Evolutionary conservation across 2,329 filamentous ascomycete species (phyloP), one percentile per base, ranked within the genome.

Genomic region (Chaetomiaceae sp.): DNA sequence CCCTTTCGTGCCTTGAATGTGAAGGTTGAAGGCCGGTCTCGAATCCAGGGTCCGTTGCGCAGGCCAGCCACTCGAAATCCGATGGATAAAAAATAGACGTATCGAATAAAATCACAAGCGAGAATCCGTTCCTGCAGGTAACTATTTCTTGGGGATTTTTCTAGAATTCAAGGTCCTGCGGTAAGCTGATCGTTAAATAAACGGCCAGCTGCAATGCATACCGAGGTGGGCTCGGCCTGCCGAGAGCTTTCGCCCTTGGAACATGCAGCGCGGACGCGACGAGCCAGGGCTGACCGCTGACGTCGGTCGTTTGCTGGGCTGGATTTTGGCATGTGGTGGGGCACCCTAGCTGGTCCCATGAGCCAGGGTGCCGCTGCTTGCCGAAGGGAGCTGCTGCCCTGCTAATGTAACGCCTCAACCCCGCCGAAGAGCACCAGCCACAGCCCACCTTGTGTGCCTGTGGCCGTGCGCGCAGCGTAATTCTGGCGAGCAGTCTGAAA

Each of bases 351-450:
- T 20, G 14, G 41, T 44, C 38, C 19, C 45, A 48, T 38, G 14
- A 16, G 14, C 47, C 39, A 34, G 47, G 47, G 31, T 44, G 46
- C 50, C 44, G 54, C 27, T 35, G 31, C 19, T 46, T 50, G 51
- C 48, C 48, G 48, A 52, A 13, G 14, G 14, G 10, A 27, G 16
- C 23, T 16, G 17, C 23, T 13, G 7, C 39, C 21, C 23, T 33
- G 10, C 12, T 13, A 16, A 16, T 16, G 7, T n/a, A 33, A 19
- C 23, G 9, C 20, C 30, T 17, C 21, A 41, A 48, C 53, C 50
- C 53, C 46, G 39, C 50, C 44, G 38, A 50, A 48, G 25, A 16
- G 50, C 58, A 61, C 57, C 43, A 57, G 58, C 59, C 58, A 60
- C 50, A 44, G 50, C 55, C 58, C 52, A 55, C 56, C 44, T 49